Conservation (phyloP, 2,329 filamentous ascomycete species). For the Botryotinia globosa region DNA sequence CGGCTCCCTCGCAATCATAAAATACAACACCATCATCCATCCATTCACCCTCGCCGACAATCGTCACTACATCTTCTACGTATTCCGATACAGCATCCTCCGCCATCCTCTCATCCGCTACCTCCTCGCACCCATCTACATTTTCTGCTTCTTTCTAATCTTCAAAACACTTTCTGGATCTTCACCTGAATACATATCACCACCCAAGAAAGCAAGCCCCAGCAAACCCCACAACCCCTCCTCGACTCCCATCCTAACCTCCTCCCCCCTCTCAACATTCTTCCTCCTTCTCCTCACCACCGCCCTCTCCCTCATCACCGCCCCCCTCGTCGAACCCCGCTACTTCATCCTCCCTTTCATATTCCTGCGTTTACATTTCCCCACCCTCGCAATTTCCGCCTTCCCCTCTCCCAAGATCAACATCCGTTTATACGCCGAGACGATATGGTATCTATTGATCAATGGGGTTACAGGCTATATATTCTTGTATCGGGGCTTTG, state of each 20-base stretch:
- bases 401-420: not conserved
- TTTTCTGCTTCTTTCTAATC: conserved; percentile 64
- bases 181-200: not conserved
- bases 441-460: conserved; percentile 63
- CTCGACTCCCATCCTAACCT: not conserved
- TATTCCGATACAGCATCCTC: conserved; percentile 81
- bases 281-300: conserved; percentile 66
- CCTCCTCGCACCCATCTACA: conserved; percentile 66
- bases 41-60: conserved; percentile 97
- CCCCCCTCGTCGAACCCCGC: conserved; percentile 88
- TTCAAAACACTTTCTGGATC: conserved; percentile 59
- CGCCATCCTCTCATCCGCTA: conserved; percentile 63
- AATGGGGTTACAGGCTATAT: conserved; percentile 67
- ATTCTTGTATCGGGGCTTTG: conserved; percentile 66
- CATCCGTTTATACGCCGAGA: conserved; percentile 53
- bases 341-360: conserved; percentile 97
- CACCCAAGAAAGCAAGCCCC: not conserved
- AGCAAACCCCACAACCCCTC: not conserved
- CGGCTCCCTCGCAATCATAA: conserved; percentile 50
- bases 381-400: conserved; percentile 50
- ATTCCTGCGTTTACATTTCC: conserved; percentile 81
- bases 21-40: conserved; percentile 88
- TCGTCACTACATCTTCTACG: conserved; percentile 94
- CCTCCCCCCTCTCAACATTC: conserved; percentile 49
- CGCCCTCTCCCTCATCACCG: conserved; percentile 75